Base-by-base conservation (phyloP, 306 rosid species). In the Rubus parviflorus region DNA sequence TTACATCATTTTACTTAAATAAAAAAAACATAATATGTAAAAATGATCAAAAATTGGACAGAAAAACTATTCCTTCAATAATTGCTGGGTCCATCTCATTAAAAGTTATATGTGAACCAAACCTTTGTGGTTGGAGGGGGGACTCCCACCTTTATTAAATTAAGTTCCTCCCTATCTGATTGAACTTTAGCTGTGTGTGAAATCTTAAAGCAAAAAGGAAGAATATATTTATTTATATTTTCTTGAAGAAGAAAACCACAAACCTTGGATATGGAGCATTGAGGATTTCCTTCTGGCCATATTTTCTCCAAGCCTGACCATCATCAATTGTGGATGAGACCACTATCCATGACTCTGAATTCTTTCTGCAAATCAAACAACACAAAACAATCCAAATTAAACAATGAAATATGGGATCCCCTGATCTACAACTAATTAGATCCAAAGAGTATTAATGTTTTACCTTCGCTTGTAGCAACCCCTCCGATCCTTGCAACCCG, bases 401-500 rank as follows among this genome's bases (percentile, higher is more conserved):
- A 64, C 47, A 37, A n/a, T 16, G 9, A 16, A 5, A 37, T 42
- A 30, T 30, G n/a, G n/a, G n/a, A 30, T 30, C 35, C 14, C 61
- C 35, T 60, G 66, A 60, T 65, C 48, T 17, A 19, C 48, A 45
- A 30, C 3, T 62, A 5, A 62, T 14, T 0, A 8, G 9, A 62
- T 35, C 15, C 22, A 20, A 53, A 35, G 14, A 75, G 12, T 12
- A 10, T 25, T 56, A 13, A 4, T 16, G n/a, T 15, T 6, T 19
- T 57, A 93, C 98, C 97, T 94, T 85, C 94, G 78, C 83, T 90
- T 90, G 76, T 90, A 90, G 74, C 92, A 83, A 3, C 94, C 96
- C 83, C 92, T 84, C 40, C 87, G 87, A 81, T 86, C 85, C 80
- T 84, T 90, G 1, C 77, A 6, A 25, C 35, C 61, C n/a, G 81